Evolutionary conservation across 2,329 filamentous ascomycete genomes (phyloP), one percentile per base, ranked within the genome.

Genomic region (Stagonosporopsis tanaceti): DNA sequence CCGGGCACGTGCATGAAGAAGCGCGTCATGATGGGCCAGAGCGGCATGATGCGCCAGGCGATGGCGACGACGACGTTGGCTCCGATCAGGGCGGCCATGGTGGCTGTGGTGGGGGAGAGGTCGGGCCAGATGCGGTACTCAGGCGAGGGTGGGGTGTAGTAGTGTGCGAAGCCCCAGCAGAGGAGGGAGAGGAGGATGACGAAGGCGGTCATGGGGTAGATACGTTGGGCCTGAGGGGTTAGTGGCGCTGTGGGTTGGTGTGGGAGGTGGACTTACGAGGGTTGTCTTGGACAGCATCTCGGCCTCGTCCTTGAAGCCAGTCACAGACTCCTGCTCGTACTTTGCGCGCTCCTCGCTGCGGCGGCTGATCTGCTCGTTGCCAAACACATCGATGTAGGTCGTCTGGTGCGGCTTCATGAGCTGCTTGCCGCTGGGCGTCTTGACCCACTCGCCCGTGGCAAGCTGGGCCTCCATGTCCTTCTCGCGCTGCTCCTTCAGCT

Each of bases 11-110:
- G 69, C 66, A 71, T 73, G 62, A 75, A 73, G 78, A 89, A 89
- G 61, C 81, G 85, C 76, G 92, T 93, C 64, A 92, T 76, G 15
- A 86, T 48, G 12, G 78, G 76, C 88, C 89, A 94, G 28, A 87
- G 66, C 1, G 86, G 85, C 44, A 89, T 89, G 11, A 87, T 63
- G 63, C 83, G 84, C 88, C 89, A 92, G 27, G 81, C 76, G 24
- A 82, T 54, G 63, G 82, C 88, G 11, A 89, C 78, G 37, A 80
- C 62, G 6, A 82, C 55, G 72, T 93, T 92, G 46, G 83, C 57
- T n/a, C 76, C 79, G 41, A 92, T 80, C 39, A 94, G 75, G 6
- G 80, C 78, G 32, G 81, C 78, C n/a, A 92, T 79, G 2, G 91
- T 77, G 27, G 76, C 70, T 8, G 69, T 67, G 1, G 74, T 67